These are phyloP conservation scores for Solanum virginianum DNA, from an alignment of 257 asterid genomes.

Conservation along the genomic window DNA sequence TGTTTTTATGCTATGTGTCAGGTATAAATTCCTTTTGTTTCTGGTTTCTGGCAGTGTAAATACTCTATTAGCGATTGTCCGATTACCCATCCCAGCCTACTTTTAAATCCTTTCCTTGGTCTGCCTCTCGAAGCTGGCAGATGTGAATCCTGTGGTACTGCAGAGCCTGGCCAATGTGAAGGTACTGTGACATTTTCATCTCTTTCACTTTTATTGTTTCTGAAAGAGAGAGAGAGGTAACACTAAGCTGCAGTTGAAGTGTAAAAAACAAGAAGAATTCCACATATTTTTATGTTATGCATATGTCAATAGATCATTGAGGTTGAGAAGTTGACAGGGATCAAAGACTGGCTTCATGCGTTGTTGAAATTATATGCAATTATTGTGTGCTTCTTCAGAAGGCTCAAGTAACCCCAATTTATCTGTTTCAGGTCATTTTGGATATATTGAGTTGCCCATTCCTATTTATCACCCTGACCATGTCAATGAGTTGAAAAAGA, in stretches of 20 bases:
- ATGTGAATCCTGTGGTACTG: constrained; percentile 92
- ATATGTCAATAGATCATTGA: not conserved
- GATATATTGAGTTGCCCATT: constrained; percentile 85
- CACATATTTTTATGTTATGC: not conserved
- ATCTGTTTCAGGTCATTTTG: constrained; percentile 76
- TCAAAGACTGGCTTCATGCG: not conserved
- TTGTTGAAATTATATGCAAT: not conserved
- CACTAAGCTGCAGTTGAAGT: not conserved
- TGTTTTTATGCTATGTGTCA: not conserved
- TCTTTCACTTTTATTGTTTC: not conserved
- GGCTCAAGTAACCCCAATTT: not conserved
- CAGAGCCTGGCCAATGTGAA: constrained; percentile 96
- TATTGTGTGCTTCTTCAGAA: not conserved
- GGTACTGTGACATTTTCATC: constrained; percentile 26
- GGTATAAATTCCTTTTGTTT: not conserved
- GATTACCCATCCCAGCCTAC: constrained; percentile 81
- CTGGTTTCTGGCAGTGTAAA: constrained; percentile 45
- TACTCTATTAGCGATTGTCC: constrained; percentile 79
- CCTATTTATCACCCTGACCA: constrained; percentile 91
- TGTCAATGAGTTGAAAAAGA: constrained; percentile 60
- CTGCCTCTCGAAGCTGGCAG: constrained; percentile 86
- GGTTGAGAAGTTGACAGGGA: not conserved
- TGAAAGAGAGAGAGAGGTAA: not conserved
- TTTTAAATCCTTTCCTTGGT: constrained; percentile 90
- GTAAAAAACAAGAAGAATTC: not conserved